A percentile compares a stretch with the other conserved stretches of the same genome.
Conservation (phyloP, 2,329 filamentous ascomycete genomes). For the Claviceps paspali region DNA sequence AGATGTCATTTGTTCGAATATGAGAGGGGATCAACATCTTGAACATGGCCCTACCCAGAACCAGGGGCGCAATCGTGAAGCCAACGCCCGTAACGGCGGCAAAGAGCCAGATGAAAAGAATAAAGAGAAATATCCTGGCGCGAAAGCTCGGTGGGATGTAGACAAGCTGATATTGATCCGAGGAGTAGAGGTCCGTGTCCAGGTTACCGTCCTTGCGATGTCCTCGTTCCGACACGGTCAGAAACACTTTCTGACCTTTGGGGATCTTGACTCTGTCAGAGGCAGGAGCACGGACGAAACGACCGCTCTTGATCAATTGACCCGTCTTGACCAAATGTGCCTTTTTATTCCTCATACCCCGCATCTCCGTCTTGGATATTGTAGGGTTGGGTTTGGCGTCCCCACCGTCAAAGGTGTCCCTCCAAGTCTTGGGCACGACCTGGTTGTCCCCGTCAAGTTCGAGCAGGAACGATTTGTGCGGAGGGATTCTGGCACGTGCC, state of each 20-base stretch:
- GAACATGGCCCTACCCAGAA: constrained; percentile 71
- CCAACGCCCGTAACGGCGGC: constrained; percentile 75
- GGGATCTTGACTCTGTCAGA: constrained; percentile 92
- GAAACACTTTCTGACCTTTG: constrained; percentile 67
- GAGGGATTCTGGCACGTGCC: constrained; percentile 16
- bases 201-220: constrained; percentile 46
- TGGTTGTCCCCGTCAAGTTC: constrained; percentile 25
- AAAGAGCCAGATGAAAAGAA: constrained; percentile 84
- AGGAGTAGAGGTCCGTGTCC: constrained; percentile 35
- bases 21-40: constrained; percentile 54
- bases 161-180: constrained; percentile 51
- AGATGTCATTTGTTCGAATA: constrained; percentile 79
- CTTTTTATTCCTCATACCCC: constrained; percentile 24
- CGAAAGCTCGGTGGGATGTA: constrained; percentile 80
- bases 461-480: constrained; percentile 31
- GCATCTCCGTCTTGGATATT: constrained; percentile 22
- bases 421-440: constrained; percentile 43
- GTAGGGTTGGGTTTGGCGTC: constrained; percentile 25
- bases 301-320: constrained; percentile 53
- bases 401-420: constrained; percentile 34
- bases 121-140: constrained; percentile 66
- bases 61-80: constrained; percentile 71
- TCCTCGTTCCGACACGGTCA: constrained; percentile 50
- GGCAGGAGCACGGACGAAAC: constrained; percentile 80
- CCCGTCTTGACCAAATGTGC: constrained; percentile 28